Evolutionary conservation across 2,329 filamentous ascomycete species (phyloP), one percentile per base, ranked within the genome.

Genomic region (Neopestalotiopsis sp.): DNA sequence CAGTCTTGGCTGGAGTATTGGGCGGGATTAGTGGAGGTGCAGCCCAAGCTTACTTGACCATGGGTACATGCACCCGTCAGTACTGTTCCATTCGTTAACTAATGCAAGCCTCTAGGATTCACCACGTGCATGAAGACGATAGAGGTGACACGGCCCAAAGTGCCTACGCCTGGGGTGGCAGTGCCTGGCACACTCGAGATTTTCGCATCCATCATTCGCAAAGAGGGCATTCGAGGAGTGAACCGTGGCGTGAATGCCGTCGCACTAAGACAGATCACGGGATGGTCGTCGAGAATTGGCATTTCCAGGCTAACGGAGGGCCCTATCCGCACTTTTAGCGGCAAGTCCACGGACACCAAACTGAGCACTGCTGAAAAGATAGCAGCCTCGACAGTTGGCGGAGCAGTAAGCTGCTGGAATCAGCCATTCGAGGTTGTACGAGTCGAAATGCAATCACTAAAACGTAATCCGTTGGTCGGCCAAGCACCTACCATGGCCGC

Each of bases 381-480:
- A 79, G 81, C 94, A 68, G 95, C 96, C 62, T 93, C 91, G 72
- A 89, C 90, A 73, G 80, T 99, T 10, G 96, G 96, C 85, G 96
- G 96, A 89, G 96, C 96, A 80, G 87, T 99, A 77, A 94, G 91
- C 72, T 96, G 96, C 73, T 99, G 96, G 96, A 99, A 99, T 85
- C 96, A 99, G 88, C 96, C 96, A 71, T 98, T 99, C 81, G 96
- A 99, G 89, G 96, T 99, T 80, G 97, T 99, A 80, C 94, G 96
- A 73, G 95, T 99, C 71, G 96, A 99, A 89, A 98, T 99, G 94
- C 96, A 99, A 90, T 97, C 94, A 86, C 98, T 98, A 91, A 98
- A 92, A 77, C 94, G 92, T 76, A 96, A 99, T 81, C 95, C 96
- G 70, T 98, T 94, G 64, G 96, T 99, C 72, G 93, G 91, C 2